Evolutionary conservation across 768 basidiomycete species (phyloP), one percentile per base, ranked within the genome.

Genomic region (Agaricus subrufescens): DNA sequence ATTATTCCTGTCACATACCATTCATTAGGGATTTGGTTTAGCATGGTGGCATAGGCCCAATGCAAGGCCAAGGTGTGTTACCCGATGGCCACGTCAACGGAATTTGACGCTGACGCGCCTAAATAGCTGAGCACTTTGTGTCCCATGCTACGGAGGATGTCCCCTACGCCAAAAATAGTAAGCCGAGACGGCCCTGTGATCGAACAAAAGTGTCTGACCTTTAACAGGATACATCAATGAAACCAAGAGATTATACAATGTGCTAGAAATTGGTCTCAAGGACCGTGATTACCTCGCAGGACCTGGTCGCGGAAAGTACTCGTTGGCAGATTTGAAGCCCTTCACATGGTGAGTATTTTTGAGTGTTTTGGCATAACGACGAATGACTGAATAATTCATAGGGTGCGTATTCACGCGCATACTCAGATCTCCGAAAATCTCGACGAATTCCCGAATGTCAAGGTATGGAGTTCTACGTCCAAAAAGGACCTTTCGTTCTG

Each of bases 41-140:
- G 85, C 88, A 91, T 65, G 90, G 88, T 1, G 90, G 87, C 26
- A 69, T 91, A 25, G 90, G 89, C 27, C 90, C 91, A n/a, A 94
- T 92, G 89, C 89, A 93, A 74, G 89, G 89, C 34, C 88, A 91
- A 72, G 60, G 66, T 68, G 53, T 43, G 62, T 34, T 29, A 3
- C 46, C 10, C 15, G 40, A 30, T 47, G 11, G 10, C 12, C 3
- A 19, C 11, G 12, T 15, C 25, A 27, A 29, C 4, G 30, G 23
- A n/a, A 27, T 31, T 37, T 30, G 26, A 4, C 26, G 44, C 37
- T 49, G 30, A 54, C 40, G 11, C 44, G 15, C 31, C 19, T 19
- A 19, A 15, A 52, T 63, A 82, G 85, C 87, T 11, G 81, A 84
- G 65, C 88, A 91, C 72, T 94, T 93, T 73, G 75, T 72, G 52